Evolutionary conservation across 345 rosid species (phyloP).

Genomic region (Syzygium aqueum): DNA sequence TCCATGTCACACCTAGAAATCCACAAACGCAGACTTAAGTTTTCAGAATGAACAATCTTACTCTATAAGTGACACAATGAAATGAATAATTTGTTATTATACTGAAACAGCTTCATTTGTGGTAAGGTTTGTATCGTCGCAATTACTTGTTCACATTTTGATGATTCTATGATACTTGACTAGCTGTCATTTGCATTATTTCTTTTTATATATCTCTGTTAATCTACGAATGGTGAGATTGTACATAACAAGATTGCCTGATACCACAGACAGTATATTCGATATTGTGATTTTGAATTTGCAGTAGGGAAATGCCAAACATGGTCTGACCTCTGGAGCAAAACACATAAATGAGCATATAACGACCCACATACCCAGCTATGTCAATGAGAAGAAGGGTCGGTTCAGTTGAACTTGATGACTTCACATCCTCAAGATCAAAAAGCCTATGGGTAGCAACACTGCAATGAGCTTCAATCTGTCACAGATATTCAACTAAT

Average conservation of each 20-base stretch:
- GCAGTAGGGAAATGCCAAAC: not conserved
- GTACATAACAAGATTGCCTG: not conserved
- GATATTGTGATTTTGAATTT: not conserved
- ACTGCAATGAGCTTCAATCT: slow-evolving; percentile 78
- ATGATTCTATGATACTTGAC: not conserved
- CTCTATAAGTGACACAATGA: not conserved
- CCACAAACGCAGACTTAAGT: not conserved
- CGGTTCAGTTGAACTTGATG: slow-evolving; percentile 68
- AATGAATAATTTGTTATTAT: not conserved
- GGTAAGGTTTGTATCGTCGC: not conserved
- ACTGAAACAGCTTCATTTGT: not conserved
- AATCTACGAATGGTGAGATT: not conserved
- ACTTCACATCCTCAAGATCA: slow-evolving; percentile 66
- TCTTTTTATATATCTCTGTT: not conserved
- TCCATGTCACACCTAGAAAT: slow-evolving; percentile 88
- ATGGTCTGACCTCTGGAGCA: not conserved
- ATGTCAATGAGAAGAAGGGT: slow-evolving; percentile 76
- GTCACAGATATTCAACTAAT: not conserved
- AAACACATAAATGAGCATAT: not conserved
- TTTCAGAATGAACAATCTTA: not conserved
- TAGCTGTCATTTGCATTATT: not conserved
- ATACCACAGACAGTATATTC: not conserved
- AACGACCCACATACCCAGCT: slow-evolving; percentile 47
- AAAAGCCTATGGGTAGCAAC: slow-evolving; percentile 80
- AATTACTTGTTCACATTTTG: not conserved